Evolutionary conservation across 805 yeast species (phyloP), one percentile per base, ranked within the genome.

Genomic region (Saturnispora ahearnii): DNA sequence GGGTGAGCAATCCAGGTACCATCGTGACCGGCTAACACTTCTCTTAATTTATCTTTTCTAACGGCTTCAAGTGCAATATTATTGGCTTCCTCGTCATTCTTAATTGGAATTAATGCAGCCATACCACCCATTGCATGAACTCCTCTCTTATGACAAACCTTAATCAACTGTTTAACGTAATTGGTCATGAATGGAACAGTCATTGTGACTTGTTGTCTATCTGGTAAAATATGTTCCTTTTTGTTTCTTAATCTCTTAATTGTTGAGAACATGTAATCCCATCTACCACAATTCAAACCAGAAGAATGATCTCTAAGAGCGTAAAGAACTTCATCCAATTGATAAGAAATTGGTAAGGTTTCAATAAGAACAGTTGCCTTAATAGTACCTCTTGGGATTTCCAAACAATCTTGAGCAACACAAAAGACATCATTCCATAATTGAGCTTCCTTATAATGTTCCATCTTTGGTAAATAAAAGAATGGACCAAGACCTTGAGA

Each of bases 1-100:
- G 95, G 95, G 61, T 85, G 93, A 13, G 91, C 91, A 62, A 85
- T 85, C 95, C 95, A 85, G 52, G 91, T 83, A 46, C 93, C 89
- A 70, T 85, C 95, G 68, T 87, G 88, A 45, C 93, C 93, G 49
- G 84, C 82, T 46, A 72, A 67, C 44, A 84, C 84, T 68, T 85
- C 95, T 59, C 93, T 72, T 56, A 82, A 73, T 68, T 85, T 85
- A 67, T 85, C 95, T 64, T 74, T 77, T 56, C 78, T 75, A 48
- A 85, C 93, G 57, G 82, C 83, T 45, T 74, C 79, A 81, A 85
- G 76, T 9, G 90, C 91, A 45, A 71, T 68, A 44, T 72, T 71
- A 68, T 85, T 84, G 54, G 80, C 77, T 52, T 70, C 77, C 32
- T 74, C 70, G 60, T 85, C 89, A 55, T 78, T 73, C 65, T 84